A percentile compares a stretch with the other conserved stretches of the same genome.
Conservation (phyloP, 1,284 basidiomycete species). For the Wolfiporia cocos region DNA sequence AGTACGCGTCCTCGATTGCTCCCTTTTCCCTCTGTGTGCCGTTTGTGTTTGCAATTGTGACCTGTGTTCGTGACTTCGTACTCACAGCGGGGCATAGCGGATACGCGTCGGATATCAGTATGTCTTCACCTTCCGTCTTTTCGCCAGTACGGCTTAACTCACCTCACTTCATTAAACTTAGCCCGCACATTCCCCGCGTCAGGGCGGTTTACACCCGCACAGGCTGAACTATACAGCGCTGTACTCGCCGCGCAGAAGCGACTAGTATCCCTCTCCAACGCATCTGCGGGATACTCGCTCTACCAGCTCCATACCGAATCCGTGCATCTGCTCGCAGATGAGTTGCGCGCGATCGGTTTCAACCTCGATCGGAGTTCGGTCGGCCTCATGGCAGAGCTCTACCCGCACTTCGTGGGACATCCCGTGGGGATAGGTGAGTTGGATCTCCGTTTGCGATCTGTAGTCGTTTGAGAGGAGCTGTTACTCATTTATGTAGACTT, state of each 20-base stretch:
- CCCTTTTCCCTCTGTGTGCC: not conserved
- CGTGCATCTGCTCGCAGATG: constrained; percentile 62
- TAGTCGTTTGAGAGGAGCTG: constrained; percentile 46
- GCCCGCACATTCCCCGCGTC: constrained; percentile 88
- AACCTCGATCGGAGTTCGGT: constrained; percentile 32
- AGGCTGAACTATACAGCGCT: constrained; percentile 85
- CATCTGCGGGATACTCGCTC: constrained; percentile 48
- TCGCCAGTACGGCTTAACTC: constrained; percentile 1
- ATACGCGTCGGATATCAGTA: constrained; percentile 95
- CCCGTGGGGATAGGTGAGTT: constrained; percentile 75
- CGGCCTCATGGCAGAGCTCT: constrained; percentile 72
- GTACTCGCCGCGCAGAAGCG: constrained; percentile 75
- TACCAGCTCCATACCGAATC: constrained; percentile 79
- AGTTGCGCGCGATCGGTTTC: constrained; percentile 84
- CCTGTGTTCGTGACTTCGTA: no score
- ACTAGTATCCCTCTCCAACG: constrained; percentile 58
- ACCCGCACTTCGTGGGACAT: constrained; percentile 86
- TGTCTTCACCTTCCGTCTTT: constrained; percentile 16
- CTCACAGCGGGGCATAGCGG: constrained; percentile 42
- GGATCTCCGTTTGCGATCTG: constrained; percentile 1
- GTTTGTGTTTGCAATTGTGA: no score
- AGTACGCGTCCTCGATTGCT: constrained; percentile 21
- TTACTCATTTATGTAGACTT: constrained; percentile 51
- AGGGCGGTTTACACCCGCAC: constrained; percentile 75
- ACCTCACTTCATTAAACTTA: constrained; percentile 24